A percentile compares a stretch with the other conserved stretches of the same genome.
Evolutionary conservation across 768 basidiomycete species (phyloP).

Genomic region (Termitomyces sp.): DNA sequence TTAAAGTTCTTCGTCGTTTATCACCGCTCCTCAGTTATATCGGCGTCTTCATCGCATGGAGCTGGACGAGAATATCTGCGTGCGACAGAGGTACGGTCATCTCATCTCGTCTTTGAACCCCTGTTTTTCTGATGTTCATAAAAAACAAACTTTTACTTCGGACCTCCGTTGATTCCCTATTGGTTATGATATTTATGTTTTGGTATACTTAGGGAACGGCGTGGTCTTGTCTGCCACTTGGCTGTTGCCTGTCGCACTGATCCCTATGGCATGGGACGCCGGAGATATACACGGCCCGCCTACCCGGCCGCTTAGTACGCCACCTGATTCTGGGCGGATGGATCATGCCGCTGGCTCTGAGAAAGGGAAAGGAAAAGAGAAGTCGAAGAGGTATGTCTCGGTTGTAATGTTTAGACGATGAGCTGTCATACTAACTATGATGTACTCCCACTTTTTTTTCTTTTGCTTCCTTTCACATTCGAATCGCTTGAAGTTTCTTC

Average conservation of each 20-base stretch:
- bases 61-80: constrained; percentile 65
- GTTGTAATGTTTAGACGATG: background rate
- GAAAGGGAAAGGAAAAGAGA: constrained; percentile 9
- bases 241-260: constrained; percentile 72
- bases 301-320: constrained; percentile 7
- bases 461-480: background rate
- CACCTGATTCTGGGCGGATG: background rate
- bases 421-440: background rate
- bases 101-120: background rate
- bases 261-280: constrained; percentile 76
- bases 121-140: constrained; percentile 4
- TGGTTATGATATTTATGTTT: background rate
- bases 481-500: constrained; percentile 2
- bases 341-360: background rate
- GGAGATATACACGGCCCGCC: constrained; percentile 37
- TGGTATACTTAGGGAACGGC: constrained; percentile 53
- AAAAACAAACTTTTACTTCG: background rate
- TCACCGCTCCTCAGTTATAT: constrained; percentile 70
- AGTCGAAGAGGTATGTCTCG: constrained; percentile 11
- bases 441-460: background rate
- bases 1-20: constrained; percentile 58
- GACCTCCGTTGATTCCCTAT: background rate
- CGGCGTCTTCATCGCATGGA: constrained; percentile 77
- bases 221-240: constrained; percentile 84
- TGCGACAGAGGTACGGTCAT: constrained; percentile 60